Conservation (phyloP, 495 filamentous ascomycete genomes). For the Aspergillus diversus region DNA sequence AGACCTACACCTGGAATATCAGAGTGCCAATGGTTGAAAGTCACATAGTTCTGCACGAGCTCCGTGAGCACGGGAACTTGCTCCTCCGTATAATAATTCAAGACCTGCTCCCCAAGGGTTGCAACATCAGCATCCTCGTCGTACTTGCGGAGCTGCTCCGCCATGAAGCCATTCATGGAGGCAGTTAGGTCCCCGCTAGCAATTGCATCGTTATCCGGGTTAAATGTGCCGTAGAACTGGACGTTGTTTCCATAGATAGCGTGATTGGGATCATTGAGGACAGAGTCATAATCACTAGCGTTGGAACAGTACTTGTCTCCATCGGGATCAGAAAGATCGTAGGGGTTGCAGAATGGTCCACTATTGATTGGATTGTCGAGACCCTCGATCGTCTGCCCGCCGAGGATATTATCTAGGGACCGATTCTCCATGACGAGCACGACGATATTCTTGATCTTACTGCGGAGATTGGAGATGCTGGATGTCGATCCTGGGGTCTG, state of each 20-base stretch:
- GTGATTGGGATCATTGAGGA: slow-evolving; percentile 55
- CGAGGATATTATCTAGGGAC: slow-evolving; percentile 50
- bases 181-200: slow-evolving; percentile 35
- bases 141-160: slow-evolving; percentile 49
- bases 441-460: slow-evolving; percentile 53
- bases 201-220: slow-evolving; percentile 43
- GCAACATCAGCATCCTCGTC: slow-evolving; percentile 37
- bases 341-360: slow-evolving; percentile 48
- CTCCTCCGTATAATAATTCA: slow-evolving; percentile 56
- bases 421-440: slow-evolving; percentile 51
- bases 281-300: slow-evolving; percentile 46
- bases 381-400: slow-evolving; percentile 40
- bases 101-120: slow-evolving; percentile 43
- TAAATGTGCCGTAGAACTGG: slow-evolving; percentile 51
- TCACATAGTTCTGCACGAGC: slow-evolving; percentile 53
- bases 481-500: slow-evolving; percentile 23
- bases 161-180: slow-evolving; percentile 50
- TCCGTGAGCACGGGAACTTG: slow-evolving; percentile 50
- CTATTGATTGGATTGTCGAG: slow-evolving; percentile 50
- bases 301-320: slow-evolving; percentile 43
- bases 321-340: slow-evolving; percentile 43
- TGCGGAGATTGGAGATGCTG: slow-evolving; percentile 38
- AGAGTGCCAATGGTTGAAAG: slow-evolving; percentile 58
- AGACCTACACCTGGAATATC: slow-evolving; percentile 50
- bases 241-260: slow-evolving; percentile 54